Percentiles rank a stretch among this genome's conserved stretches.
Conservation (phyloP, 176 grass and related monocot species). For the Tillandsia fasciculata region DNA sequence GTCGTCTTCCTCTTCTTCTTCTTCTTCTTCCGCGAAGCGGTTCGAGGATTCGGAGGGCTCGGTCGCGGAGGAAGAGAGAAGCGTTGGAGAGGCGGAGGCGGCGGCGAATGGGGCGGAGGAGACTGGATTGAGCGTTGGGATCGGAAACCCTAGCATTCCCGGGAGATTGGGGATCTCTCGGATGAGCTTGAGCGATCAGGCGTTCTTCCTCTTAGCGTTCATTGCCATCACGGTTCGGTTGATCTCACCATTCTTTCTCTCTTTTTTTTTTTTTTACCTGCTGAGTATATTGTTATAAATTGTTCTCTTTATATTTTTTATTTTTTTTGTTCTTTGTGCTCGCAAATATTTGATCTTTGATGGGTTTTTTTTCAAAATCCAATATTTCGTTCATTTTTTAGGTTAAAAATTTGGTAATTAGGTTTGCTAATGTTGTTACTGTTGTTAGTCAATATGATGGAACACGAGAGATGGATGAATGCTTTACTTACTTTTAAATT, state of each 20-base stretch:
- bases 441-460: too few relatives aligned
- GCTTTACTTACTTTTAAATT: too few relatives aligned
- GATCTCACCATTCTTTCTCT: neutral
- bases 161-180: slow-evolving; percentile 10
- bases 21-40: neutral
- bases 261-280: neutral
- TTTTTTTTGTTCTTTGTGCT: too few relatives aligned
- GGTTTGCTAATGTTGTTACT: too few relatives aligned
- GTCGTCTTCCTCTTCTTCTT: neutral
- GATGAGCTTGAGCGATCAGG: slow-evolving; percentile 46
- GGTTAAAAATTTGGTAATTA: too few relatives aligned
- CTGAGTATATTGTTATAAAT: neutral
- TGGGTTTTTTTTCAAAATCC: too few relatives aligned
- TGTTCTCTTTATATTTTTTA: too few relatives aligned
- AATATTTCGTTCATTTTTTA: too few relatives aligned
- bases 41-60: slow-evolving; percentile 6
- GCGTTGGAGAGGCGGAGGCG: neutral
- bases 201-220: slow-evolving; percentile 54
- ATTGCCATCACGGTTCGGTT: slow-evolving; percentile 40
- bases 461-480: too few relatives aligned
- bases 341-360: too few relatives aligned
- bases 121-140: slow-evolving; percentile 25
- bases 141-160: slow-evolving; percentile 21
- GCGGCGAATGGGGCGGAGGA: neutral
- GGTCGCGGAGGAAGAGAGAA: slow-evolving; percentile 3